Evolutionary conservation across 805 yeast species (phyloP), one percentile per base, ranked within the genome.

Genomic region (Starmera amethionina): DNA sequence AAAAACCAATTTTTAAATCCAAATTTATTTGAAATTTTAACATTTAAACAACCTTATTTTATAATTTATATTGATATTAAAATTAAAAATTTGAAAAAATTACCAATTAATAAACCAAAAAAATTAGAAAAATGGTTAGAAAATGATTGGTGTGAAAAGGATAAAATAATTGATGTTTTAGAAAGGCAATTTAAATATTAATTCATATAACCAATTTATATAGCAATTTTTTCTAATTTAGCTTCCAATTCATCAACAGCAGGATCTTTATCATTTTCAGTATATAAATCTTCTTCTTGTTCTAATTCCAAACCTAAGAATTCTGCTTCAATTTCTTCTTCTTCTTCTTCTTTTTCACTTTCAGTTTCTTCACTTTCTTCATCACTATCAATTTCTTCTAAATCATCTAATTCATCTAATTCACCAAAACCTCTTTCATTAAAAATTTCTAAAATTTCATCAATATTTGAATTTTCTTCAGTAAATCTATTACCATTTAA

Each of bases 401-500:
- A 74, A 51, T 93, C 98, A 52, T 90, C 97, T 38, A 93, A 70
- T 57, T 93, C 98, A 53, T 90, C 96, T 30, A 93, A 66, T 58
- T 82, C 90, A 45, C 95, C 96, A 42, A 66, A 62, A 0, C 89
- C 93, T 54, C 87, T 76, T 32, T 69, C 73, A 42, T 75, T 84
- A 50, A 90, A 87, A 14, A 79, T 59, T 16, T 67, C 75, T 37
- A 60, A 69, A 47, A 90, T 75, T 39, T 65, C 61, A 40, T 77
- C 83, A 41, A 93, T 60, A 16, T 72, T 66, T 43, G 77, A 82
- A 34, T 85, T 77, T 48, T 90, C 97, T 60, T 93, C 97, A 38
- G 85, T 85, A 53, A 93, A 82, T 57, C 85, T 70, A 65, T 93
- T 93, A 57, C 99, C 99, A 56, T 93, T 90, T 48, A 93, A 72